Conservation (phyloP, 257 asterid species). For the Penstemon barbatus region DNA sequence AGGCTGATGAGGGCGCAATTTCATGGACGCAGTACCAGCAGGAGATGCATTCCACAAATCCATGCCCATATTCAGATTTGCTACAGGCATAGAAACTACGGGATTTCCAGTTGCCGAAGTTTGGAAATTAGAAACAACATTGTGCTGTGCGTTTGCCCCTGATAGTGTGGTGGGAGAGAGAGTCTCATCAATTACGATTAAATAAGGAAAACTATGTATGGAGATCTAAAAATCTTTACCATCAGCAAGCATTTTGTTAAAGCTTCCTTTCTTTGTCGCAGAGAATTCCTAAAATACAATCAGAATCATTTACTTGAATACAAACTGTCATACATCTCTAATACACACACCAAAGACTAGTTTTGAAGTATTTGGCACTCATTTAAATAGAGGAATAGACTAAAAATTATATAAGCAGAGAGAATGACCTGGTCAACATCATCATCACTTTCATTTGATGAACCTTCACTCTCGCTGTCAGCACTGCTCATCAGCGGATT, state of each 20-base stretch:
- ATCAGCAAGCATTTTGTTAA: slow-evolving; percentile 92
- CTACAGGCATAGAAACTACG: slow-evolving; percentile 58
- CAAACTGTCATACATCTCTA: slow-evolving; percentile 4
- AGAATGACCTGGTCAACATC: slow-evolving; percentile 59
- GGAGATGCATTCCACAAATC: slow-evolving; percentile 83
- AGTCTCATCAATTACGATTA: slow-evolving; percentile 17
- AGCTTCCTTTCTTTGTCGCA: slow-evolving; percentile 80
- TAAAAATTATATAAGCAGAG: neutral
- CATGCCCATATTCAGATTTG: slow-evolving; percentile 89
- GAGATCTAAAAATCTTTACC: slow-evolving; percentile 47
- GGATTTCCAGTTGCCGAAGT: slow-evolving; percentile 72
- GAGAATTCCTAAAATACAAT: slow-evolving; percentile 58
- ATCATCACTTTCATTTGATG: slow-evolving; percentile 84
- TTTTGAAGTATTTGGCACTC: slow-evolving; percentile 10
- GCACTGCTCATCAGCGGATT: slow-evolving; percentile 57
- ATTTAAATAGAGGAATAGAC: neutral
- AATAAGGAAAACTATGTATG: slow-evolving; percentile 15
- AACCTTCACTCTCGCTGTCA: slow-evolving; percentile 87
- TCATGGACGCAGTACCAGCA: slow-evolving; percentile 70
- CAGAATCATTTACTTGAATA: slow-evolving; percentile 26
- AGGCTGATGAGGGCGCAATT: slow-evolving; percentile 50
- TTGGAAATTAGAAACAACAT: slow-evolving; percentile 45
- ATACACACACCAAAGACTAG: neutral
- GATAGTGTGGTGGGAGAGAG: slow-evolving; percentile 20
- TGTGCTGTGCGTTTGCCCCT: slow-evolving; percentile 79